Evolutionary conservation across 75 land plant genomes (phyloP).

Genomic region (Larix kaempferi): DNA sequence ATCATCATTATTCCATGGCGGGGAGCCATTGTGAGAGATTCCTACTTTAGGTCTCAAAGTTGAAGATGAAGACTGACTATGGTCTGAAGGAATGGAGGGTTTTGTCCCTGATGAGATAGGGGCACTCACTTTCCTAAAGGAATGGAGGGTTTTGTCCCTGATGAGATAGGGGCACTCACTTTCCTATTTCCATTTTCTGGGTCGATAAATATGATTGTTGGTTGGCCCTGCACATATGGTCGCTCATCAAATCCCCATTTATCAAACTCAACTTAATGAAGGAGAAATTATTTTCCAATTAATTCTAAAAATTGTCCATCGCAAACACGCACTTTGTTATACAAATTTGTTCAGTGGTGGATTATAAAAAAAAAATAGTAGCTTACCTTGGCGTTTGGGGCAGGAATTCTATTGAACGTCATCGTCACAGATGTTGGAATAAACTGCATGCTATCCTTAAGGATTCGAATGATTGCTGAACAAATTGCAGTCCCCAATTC

Average conservation of each 20-base stretch:
- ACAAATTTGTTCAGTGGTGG: too few species aligned
- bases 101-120: not conserved
- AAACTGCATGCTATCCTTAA: too few species aligned
- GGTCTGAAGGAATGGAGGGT: not conserved
- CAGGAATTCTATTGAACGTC: too few species aligned
- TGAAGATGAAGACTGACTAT: not conserved
- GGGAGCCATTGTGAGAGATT: slow-evolving; percentile 32
- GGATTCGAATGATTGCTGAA: too few species aligned
- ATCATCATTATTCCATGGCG: slow-evolving; percentile 74
- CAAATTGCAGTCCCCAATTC: not conserved
- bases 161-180: not conserved
- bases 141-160: not conserved
- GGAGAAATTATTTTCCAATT: too few species aligned
- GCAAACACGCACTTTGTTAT: too few species aligned
- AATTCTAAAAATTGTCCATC: too few species aligned
- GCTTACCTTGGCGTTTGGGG: too few species aligned
- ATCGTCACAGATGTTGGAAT: too few species aligned
- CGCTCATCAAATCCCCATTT: not conserved
- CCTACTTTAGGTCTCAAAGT: not conserved
- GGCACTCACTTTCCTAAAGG: not conserved
- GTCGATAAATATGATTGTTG: not conserved
- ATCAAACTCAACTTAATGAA: not conserved
- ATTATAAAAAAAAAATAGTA: too few species aligned
- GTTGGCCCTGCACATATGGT: not conserved
- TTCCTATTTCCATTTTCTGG: not conserved